Percentiles rank a stretch among this genome's conserved stretches.
Conservation (phyloP, 768 basidiomycete genomes). For the Auriculariales sp. region DNA sequence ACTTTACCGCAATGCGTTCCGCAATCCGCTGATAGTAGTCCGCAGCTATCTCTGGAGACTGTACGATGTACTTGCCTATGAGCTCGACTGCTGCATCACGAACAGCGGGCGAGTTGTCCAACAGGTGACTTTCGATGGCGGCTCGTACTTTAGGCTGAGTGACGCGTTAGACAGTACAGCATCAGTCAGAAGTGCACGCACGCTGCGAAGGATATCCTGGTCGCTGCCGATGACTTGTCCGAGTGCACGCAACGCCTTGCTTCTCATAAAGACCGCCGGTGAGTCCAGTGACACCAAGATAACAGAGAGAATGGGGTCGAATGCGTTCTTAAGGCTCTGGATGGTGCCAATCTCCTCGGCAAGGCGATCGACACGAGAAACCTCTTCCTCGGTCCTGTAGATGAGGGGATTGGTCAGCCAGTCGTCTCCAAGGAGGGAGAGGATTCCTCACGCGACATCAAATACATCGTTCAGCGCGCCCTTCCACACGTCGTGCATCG, state of each 20-base stretch:
- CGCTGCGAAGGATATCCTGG: constrained; percentile 61
- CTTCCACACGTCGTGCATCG: constrained; percentile 63
- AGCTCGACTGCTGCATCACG: constrained; percentile 94
- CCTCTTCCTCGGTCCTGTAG: constrained; percentile 57
- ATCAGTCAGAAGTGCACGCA: constrained; percentile 21
- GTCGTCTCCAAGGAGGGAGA: not conserved
- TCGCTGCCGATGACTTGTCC: constrained; percentile 85
- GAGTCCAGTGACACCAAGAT: constrained; percentile 72
- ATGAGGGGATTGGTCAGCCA: not conserved
- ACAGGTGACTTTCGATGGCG: constrained; percentile 78
- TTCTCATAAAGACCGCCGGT: constrained; percentile 79
- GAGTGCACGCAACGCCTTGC: constrained; percentile 82
- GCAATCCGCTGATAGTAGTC: constrained; percentile 83
- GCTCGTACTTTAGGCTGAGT: constrained; percentile 60
- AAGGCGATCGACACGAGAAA: constrained; percentile 46
- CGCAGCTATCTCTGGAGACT: constrained; percentile 72
- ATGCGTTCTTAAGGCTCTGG: constrained; percentile 63
- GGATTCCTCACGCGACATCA: constrained; percentile 57
- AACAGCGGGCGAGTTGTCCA: constrained; percentile 86
- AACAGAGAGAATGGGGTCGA: constrained; percentile 69
- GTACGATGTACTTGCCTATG: constrained; percentile 93
- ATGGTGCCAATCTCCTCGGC: constrained; percentile 65
- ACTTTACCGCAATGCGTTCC: constrained; percentile 73
- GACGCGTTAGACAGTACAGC: not conserved
- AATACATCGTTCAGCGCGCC: constrained; percentile 60